Base-by-base conservation (phyloP, 2,329 filamentous ascomycete species). In the Ceratocystis alfenasii region DNA sequence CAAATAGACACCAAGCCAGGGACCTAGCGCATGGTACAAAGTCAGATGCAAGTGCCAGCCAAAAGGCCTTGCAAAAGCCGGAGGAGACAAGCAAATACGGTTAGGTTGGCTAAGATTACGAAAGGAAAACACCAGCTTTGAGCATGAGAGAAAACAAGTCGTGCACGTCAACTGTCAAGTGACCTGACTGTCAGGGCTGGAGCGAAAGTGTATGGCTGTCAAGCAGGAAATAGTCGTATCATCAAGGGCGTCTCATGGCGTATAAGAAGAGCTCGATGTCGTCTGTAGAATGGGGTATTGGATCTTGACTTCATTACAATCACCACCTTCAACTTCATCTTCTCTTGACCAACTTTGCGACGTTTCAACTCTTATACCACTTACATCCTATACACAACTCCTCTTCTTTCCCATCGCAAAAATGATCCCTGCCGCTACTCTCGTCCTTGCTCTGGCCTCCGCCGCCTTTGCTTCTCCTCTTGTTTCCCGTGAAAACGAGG, bases 401-500 rank as follows among this genome's bases (percentile, higher is more conserved):
- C 48, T 46, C 7, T 20, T 41, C 17, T 53, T 53, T 12, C 12
- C 5, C 45, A n/a, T 33, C 41, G 3, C 41, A 5, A 44, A 45
- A 45, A 46, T 45, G 45, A 5, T 62, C n/a, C n/a, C 12, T n/a
- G 12, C 60, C 46, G 28, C 50, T 36, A 41, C 62, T 33, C 25
- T 64, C 25, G 7, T 67, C 3, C 20, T 65, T 33, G 57, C 66
- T 15, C 59, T 67, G 36, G 63, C 57, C 36, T 48, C 63, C 5
- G 30, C 17, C 30, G 41, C 59, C 57, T 41, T 65, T 7, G 63
- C 66, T n/a, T 22, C 59, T 7, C 66, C 66, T 5, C 53, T 64
- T 15, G 5, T 28, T 22, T 25, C 64, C 30, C 57, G 36, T 28
- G 28, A 28, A 28, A 28, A 28, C 28, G 3, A 15, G 3, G 10